These are phyloP conservation scores for Penicillium psychrosexuale DNA, from an alignment of 2,329 filamentous ascomycete genomes.

Conservation along the genomic window DNA sequence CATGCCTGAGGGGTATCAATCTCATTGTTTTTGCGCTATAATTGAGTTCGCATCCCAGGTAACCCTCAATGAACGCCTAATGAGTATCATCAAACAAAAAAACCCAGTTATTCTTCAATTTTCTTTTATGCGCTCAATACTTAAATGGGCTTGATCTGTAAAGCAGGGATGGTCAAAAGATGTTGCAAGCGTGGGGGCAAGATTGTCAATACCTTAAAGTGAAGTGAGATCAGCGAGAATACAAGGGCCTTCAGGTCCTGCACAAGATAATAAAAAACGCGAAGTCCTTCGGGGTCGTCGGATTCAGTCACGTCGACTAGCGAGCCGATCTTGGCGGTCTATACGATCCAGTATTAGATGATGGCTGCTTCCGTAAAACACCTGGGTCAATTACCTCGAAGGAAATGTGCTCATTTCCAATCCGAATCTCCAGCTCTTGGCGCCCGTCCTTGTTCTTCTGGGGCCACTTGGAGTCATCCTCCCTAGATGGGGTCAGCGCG, in stretches of 20 bases:
- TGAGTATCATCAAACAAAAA: slow-evolving; percentile 21
- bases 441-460: slow-evolving; percentile 99
- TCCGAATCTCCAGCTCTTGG: slow-evolving; percentile 89
- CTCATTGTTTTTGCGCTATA: slow-evolving; percentile 7
- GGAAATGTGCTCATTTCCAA: slow-evolving; percentile 94
- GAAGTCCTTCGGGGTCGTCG: slow-evolving; percentile 87
- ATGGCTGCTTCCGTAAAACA: not conserved
- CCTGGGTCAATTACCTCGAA: slow-evolving; percentile 67
- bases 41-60: slow-evolving; percentile 8
- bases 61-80: slow-evolving; percentile 22
- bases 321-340: slow-evolving; percentile 98
- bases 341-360: slow-evolving; percentile 3
- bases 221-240: slow-evolving; percentile 91
- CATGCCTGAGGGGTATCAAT: slow-evolving; percentile 7
- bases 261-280: slow-evolving; percentile 98
- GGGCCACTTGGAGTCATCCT: slow-evolving; percentile 98
- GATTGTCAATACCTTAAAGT: slow-evolving; percentile 72
- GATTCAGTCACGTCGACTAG: slow-evolving; percentile 96
- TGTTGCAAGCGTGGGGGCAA: not conserved
- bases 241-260: slow-evolving; percentile 96
- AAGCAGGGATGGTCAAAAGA: slow-evolving; percentile 2
- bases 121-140: not conserved
- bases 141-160: slow-evolving; percentile 54
- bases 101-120: slow-evolving; percentile 3
- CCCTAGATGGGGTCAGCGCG: slow-evolving; percentile 53